These are phyloP conservation scores for Breynia disticha DNA, from an alignment of 441 rosid species.

Conservation along the genomic window DNA sequence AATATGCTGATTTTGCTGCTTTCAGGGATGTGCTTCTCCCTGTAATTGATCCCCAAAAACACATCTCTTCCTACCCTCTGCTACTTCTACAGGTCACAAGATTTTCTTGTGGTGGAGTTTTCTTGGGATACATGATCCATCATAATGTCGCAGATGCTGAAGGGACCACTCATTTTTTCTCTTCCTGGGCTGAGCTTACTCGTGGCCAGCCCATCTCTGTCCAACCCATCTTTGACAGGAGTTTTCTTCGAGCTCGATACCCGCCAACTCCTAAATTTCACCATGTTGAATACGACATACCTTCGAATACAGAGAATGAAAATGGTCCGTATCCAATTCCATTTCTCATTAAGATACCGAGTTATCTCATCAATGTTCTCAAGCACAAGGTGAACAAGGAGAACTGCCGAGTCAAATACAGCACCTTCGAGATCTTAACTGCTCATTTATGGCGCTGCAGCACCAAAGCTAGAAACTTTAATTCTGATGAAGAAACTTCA, in stretches of 20 bases:
- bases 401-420: background rate
- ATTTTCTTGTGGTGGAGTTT: slow-evolving; percentile 12
- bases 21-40: background rate
- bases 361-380: slow-evolving; percentile 8
- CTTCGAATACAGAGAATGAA: background rate
- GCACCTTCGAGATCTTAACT: background rate
- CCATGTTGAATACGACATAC: slow-evolving; percentile 13
- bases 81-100: slow-evolving; percentile 7
- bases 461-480: too few species aligned
- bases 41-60: background rate
- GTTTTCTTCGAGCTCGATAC: background rate
- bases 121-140: slow-evolving; percentile 8
- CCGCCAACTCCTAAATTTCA: slow-evolving; percentile 3
- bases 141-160: slow-evolving; percentile 9
- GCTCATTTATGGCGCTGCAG: too few species aligned
- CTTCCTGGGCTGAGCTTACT: slow-evolving; percentile 11
- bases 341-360: slow-evolving; percentile 13
- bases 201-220: slow-evolving; percentile 1
- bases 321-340: background rate
- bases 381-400: background rate
- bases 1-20: background rate
- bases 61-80: slow-evolving; percentile 5
- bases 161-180: slow-evolving; percentile 5
- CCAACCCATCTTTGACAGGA: slow-evolving; percentile 1
- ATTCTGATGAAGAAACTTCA: too few species aligned